Base-by-base conservation (phyloP, 2,329 filamentous ascomycete genomes). In the Paraconiothyrium brasiliense region DNA sequence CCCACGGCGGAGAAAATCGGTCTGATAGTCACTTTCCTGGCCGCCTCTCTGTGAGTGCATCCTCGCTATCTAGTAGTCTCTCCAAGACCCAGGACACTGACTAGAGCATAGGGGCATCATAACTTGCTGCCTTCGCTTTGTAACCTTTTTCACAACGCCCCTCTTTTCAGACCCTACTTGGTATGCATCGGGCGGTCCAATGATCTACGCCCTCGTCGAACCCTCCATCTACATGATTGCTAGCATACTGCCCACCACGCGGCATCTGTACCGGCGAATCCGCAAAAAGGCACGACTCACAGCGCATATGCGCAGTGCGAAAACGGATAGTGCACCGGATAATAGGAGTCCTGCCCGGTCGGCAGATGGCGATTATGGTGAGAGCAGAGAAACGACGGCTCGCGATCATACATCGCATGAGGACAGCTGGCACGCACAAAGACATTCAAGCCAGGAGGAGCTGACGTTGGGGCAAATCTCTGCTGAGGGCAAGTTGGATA, bases 361-460 rank as follows among this genome's bases (percentile, higher is more conserved):
- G 24, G 46, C 16, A 13, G 1, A 20, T 10, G 22, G 22, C 7
- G 39, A 30, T 4, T 14, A 6, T 20, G 44, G 39, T 5, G 14
- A 5, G 9, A 13, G 37, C 39, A 20, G 27, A 10, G 51, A 20
- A 44, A 30, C 16, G 10, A 1, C 37, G 6, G 30, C 3, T 16
- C 30, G 13, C 22, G 4, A 35, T 41, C 44, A 32, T 37, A 27
- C 30, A 16, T 39, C 39, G 16, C 49, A 37, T 20, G 34, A 20
- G 46, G 37, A 51, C 41, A 35, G 22, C 9, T 52, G 58, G 50
- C 39, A 46, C 16, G 52, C 58, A 30, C 24, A 57, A 32, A 39
- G 54, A 20, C 57, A 48, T 61, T 57, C 59, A 6, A 57, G 59
- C 24, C 39, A 61, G 32, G 59, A 57, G 54, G 54, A 54, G 20